Conservation (phyloP, 2,329 filamentous ascomycete species). For the Cladosporium phlei region DNA sequence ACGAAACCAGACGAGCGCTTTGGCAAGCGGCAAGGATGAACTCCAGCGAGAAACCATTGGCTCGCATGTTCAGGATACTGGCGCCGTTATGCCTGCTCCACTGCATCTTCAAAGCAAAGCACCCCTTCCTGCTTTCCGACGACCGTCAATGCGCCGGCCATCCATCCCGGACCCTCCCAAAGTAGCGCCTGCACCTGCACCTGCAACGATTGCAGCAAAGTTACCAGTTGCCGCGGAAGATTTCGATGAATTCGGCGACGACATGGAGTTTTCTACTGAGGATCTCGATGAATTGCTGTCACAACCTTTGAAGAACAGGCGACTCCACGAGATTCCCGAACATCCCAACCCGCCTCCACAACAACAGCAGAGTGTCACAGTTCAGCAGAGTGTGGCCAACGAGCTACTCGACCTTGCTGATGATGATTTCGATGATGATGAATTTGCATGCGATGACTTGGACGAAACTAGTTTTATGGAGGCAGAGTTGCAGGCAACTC, state of each 20-base stretch:
- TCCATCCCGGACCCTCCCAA: constrained; percentile 16
- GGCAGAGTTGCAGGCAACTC: constrained; percentile 67
- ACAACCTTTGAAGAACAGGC: constrained; percentile 22
- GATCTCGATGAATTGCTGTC: constrained; percentile 56
- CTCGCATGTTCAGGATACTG: neutral
- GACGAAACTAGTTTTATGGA: constrained; percentile 68
- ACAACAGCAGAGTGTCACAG: neutral
- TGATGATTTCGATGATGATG: constrained; percentile 52
- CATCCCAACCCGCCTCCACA: constrained; percentile 19
- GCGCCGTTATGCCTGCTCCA: constrained; percentile 17
- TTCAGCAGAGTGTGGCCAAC: neutral
- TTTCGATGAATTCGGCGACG: constrained; percentile 44
- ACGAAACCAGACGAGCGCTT: too few species aligned
- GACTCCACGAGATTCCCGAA: constrained; percentile 46
- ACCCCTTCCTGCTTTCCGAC: constrained; percentile 30
- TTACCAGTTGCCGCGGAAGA: constrained; percentile 20
- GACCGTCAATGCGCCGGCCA: constrained; percentile 25
- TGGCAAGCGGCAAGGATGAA: neutral
- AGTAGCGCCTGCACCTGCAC: neutral
- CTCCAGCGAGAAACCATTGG: neutral
- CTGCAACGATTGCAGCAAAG: constrained; percentile 1
- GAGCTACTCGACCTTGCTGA: constrained; percentile 3
- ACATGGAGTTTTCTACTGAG: constrained; percentile 50
- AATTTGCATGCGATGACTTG: constrained; percentile 64
- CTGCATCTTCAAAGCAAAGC: constrained; percentile 30